Percentiles rank a stretch among this genome's conserved stretches.
These are phyloP conservation scores for Perkinsus chesapeaki DNA, from an alignment of 169 alveolate genomes.

Conservation along the genomic window DNA sequence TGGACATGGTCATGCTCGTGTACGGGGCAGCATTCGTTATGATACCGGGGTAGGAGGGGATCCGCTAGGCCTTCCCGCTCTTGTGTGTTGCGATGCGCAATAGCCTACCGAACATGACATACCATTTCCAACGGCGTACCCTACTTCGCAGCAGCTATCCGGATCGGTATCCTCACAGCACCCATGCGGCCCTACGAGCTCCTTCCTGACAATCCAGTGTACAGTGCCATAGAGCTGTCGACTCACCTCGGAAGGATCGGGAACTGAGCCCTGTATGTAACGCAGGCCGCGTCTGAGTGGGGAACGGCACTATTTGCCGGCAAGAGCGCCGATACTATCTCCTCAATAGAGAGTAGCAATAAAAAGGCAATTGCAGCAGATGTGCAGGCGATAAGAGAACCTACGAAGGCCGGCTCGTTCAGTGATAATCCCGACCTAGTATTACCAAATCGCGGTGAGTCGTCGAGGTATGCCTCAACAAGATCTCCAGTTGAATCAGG, in stretches of 20 bases:
- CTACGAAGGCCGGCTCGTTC: background rate
- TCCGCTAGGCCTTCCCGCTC: background rate
- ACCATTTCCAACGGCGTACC: background rate
- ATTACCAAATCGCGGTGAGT: background rate
- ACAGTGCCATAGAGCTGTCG: background rate
- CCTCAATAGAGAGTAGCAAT: background rate
- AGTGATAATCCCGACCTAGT: background rate
- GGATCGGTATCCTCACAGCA: background rate
- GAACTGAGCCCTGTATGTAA: background rate
- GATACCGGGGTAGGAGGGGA: background rate
- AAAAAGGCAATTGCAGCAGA: background rate
- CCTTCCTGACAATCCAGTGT: background rate
- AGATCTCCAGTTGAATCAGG: background rate
- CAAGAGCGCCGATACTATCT: background rate
- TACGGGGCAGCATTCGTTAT: background rate
- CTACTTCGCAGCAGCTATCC: background rate
- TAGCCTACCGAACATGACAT: background rate
- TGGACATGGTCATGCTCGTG: background rate
- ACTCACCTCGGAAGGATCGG: background rate
- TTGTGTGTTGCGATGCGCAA: background rate
- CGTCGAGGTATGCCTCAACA: background rate
- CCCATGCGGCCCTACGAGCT: background rate
- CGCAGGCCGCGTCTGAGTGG: background rate
- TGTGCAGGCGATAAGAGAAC: background rate
- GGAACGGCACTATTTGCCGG: background rate